Evolutionary conservation across 768 basidiomycete species (phyloP).

Genomic region (Coprinopsis strossmayeri): DNA sequence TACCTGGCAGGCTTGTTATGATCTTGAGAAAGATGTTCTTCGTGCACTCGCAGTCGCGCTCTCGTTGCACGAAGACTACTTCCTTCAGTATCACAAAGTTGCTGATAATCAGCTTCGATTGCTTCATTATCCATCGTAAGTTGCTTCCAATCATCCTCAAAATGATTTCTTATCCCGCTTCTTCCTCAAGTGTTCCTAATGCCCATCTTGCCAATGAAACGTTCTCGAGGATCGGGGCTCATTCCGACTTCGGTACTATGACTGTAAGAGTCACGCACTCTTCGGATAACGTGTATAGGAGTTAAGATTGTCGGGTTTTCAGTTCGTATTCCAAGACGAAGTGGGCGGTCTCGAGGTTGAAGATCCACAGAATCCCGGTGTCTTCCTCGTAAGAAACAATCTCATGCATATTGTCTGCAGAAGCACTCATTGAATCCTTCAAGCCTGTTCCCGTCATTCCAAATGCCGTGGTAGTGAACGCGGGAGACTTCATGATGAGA

Average conservation of each 20-base stretch:
- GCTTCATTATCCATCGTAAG: conserved; percentile 46
- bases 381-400: conserved; percentile 26
- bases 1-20: conserved; percentile 40
- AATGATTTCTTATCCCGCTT: background rate
- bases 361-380: conserved; percentile 39
- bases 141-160: too few species aligned
- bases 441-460: conserved; percentile 38
- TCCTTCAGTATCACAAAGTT: conserved; percentile 32
- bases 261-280: conserved; percentile 29
- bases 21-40: conserved; percentile 36
- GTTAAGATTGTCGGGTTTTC: background rate
- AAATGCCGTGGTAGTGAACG: conserved; percentile 44
- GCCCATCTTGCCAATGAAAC: conserved; percentile 26
- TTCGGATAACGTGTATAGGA: background rate
- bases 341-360: conserved; percentile 60
- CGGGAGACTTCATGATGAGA: conserved; percentile 44
- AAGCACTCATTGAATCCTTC: background rate
- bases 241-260: conserved; percentile 50
- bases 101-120: conserved; percentile 50
- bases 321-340: conserved; percentile 52
- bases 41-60: conserved; percentile 44
- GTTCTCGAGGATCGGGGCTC: conserved; percentile 39
- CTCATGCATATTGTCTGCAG: background rate
- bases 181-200: conserved; percentile 23
- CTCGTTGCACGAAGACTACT: conserved; percentile 35